A percentile compares a stretch with the other conserved stretches of the same genome.
Conservation (phyloP, 805 yeast genomes). For the Lachancea quebecensis region DNA sequence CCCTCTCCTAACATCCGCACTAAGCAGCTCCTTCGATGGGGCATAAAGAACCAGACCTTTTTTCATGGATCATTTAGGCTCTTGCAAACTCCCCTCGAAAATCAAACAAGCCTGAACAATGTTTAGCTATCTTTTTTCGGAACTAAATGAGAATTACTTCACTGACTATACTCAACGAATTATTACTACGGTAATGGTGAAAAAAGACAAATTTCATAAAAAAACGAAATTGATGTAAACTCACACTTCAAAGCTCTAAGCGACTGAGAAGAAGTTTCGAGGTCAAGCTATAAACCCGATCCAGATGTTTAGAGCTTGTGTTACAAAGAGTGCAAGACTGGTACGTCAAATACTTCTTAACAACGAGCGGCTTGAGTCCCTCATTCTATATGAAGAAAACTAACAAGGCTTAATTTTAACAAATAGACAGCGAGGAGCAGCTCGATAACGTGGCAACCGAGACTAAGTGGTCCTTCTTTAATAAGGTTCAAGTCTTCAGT, state of each 20-base stretch:
- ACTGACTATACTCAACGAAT: too few species aligned
- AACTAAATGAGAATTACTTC: too few species aligned
- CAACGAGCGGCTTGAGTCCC: not conserved
- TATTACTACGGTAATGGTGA: too few species aligned
- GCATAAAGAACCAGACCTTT: not conserved
- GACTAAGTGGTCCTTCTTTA: conserved; percentile 1
- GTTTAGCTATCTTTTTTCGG: too few species aligned
- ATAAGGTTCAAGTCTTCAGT: conserved; percentile 35
- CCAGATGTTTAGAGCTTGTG: conserved; percentile 19
- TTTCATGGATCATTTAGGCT: conserved; percentile 1
- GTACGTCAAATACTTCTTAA: conserved; percentile 18
- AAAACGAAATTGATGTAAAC: too few species aligned
- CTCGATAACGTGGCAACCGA: not conserved
- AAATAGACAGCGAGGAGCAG: not conserved
- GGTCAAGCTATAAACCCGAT: too few species aligned
- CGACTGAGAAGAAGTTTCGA: too few species aligned
- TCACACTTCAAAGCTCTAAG: too few species aligned
- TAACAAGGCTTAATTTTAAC: not conserved
- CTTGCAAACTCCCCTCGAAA: not conserved
- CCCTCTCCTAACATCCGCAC: conserved; percentile 9
- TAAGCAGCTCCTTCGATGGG: not conserved
- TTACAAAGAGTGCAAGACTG: conserved; percentile 24
- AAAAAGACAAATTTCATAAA: too few species aligned
- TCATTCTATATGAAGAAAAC: not conserved
- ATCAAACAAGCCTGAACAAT: not conserved